Evolutionary conservation across 441 rosid genomes (phyloP), one percentile per base, ranked within the genome.

Genomic region (Euphorbia corollata): DNA sequence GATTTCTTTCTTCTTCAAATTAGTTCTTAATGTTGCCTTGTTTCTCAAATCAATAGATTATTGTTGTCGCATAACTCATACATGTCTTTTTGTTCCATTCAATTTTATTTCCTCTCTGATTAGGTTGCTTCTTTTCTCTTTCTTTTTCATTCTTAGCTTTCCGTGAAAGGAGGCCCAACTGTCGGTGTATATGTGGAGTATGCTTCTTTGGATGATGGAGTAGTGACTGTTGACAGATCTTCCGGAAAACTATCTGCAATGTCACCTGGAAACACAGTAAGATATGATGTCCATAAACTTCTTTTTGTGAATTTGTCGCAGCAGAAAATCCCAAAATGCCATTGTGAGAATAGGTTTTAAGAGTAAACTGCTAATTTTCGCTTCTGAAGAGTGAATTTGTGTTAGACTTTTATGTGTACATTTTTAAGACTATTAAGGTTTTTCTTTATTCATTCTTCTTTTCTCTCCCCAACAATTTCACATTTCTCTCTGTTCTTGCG

Each of bases 201-300:
- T 78, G 72, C 84, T 55, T 87, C 86, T 74, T 61, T 71, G 57
- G 84, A 94, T 77, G 81, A 85, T 71, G 68, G 67, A 61, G 79
- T 88, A 69, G 94, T 87, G 59, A 81, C 76, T 61, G 80, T 91
- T 32, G 85, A 94, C 61, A 76, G 73, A 77, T 79, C 85, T 20
- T 82, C 88, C 0, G 99, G 97, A 59, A 82, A 74, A 58, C 75
- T 91, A 34, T 81, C 79, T 75, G 97, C 91, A 61, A 80, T 78
- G 76, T 88, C 96, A 74, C 92, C 91, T 22, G 99, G 99, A 74
- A 89, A 89, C 80, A 80, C 97, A 67, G 99, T 94, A 82, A 76
- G 87, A 69, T 67, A 71, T 71, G 68, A 71, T 67, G 59, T 65
- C 50, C 56, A 30, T 50, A 59, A 67, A 61, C 56, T 50, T 75